These are phyloP conservation scores for Vitis rotundifolia DNA, from an alignment of 164 flowering plant genomes.

Conservation along the genomic window DNA sequence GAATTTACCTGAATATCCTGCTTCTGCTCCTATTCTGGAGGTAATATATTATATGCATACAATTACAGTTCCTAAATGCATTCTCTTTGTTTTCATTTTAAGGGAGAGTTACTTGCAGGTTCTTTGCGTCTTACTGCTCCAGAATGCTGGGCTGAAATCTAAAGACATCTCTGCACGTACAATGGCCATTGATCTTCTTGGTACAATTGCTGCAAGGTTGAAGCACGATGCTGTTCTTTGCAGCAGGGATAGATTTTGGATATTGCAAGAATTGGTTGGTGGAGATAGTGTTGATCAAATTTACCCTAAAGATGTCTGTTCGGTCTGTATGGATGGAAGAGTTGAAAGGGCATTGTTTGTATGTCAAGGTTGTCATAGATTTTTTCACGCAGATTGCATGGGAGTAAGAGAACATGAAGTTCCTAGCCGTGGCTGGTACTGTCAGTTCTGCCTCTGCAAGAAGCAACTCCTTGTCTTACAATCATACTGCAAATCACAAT, in stretches of 20 bases:
- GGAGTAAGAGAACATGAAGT: constrained; percentile 62
- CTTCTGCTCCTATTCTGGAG: constrained; percentile 85
- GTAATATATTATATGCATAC: constrained; percentile 26
- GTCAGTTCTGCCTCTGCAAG: constrained; percentile 72
- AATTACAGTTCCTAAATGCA: neutral
- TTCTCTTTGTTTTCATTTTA: constrained; percentile 18
- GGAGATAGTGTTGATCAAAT: constrained; percentile 31
- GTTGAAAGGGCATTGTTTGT: constrained; percentile 41
- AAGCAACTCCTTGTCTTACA: constrained; percentile 76
- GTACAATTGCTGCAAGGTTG: constrained; percentile 89
- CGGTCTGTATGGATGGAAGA: constrained; percentile 64
- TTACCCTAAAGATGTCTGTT: constrained; percentile 57
- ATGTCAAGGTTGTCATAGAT: constrained; percentile 79
- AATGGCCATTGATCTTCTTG: constrained; percentile 92
- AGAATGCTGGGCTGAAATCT: constrained; percentile 93
- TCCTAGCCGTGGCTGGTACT: constrained; percentile 52
- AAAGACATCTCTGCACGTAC: constrained; percentile 83
- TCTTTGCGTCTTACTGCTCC: constrained; percentile 92
- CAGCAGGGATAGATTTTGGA: constrained; percentile 70
- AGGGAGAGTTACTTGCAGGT: constrained; percentile 58
- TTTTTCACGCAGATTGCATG: constrained; percentile 82
- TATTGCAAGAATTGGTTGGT: constrained; percentile 50
- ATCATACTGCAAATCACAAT: constrained; percentile 63
- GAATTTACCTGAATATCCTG: constrained; percentile 96
- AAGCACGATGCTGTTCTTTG: constrained; percentile 77